Percentiles rank a stretch among this genome's conserved stretches.
These are phyloP conservation scores for Berberis vulgaris DNA, from an alignment of 164 flowering plant species.

Conservation along the genomic window DNA sequence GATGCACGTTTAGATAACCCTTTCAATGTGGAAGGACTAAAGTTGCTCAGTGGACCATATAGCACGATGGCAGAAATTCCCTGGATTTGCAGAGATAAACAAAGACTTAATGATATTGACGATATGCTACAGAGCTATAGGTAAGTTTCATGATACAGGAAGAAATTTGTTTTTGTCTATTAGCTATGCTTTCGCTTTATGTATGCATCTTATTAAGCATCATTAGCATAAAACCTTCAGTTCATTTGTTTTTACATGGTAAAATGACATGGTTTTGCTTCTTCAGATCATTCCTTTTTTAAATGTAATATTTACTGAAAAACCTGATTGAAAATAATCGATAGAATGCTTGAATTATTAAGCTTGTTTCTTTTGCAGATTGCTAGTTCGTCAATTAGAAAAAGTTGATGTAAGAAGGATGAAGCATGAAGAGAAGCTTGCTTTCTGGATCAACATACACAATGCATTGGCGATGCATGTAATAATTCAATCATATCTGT, in stretches of 20 bases:
- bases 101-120: slow-evolving; percentile 53
- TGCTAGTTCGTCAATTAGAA: slow-evolving; percentile 34
- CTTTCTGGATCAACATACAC: slow-evolving; percentile 94
- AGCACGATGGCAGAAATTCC: slow-evolving; percentile 84
- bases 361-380: slow-evolving; percentile 21
- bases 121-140: slow-evolving; percentile 56
- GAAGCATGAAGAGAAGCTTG: slow-evolving; percentile 77
- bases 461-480: slow-evolving; percentile 98
- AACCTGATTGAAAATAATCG: too few species aligned
- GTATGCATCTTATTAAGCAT: too few species aligned
- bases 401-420: slow-evolving; percentile 32
- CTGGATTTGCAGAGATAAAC: slow-evolving; percentile 53
- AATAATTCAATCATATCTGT: slow-evolving; percentile 11
- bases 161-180: neutral
- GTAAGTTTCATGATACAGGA: slow-evolving; percentile 21
- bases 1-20: slow-evolving; percentile 68
- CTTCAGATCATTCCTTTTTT: too few species aligned
- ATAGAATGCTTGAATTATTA: too few species aligned
- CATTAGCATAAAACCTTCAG: too few species aligned
- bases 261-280: too few species aligned
- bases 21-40: slow-evolving; percentile 63
- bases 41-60: slow-evolving; percentile 86
- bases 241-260: too few species aligned
- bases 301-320: too few species aligned
- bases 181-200: too few species aligned